These are phyloP conservation scores for Fusarium torreyae DNA, from an alignment of 2,329 filamentous ascomycete genomes.

Conservation along the genomic window DNA sequence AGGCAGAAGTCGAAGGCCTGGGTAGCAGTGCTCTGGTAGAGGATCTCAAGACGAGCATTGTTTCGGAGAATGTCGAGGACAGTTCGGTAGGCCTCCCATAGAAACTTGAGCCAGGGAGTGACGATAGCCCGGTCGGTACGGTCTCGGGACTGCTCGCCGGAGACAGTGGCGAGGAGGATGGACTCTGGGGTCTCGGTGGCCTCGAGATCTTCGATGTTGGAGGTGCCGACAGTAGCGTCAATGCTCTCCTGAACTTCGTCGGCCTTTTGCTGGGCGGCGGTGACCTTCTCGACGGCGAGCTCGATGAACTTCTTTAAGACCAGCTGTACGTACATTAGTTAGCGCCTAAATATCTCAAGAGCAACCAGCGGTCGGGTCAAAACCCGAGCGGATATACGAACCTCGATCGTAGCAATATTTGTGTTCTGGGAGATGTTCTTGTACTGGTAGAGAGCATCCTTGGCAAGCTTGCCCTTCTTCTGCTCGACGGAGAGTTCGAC, in stretches of 20 bases:
- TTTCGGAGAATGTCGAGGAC: constrained; percentile 99
- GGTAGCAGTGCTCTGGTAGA: constrained; percentile 98
- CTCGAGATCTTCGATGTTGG: constrained; percentile 94
- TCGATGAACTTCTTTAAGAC: constrained; percentile 99
- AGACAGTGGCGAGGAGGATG: constrained; percentile 96
- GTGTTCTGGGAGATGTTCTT: constrained; percentile 99
- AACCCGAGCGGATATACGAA: constrained; percentile 56
- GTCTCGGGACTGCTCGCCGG: constrained; percentile 96
- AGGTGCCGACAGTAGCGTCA: constrained; percentile 75
- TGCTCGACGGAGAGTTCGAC: constrained; percentile 97
- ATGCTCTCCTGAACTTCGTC: constrained; percentile 93
- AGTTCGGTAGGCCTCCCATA: constrained; percentile 99
- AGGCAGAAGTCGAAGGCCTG: constrained; percentile 99
- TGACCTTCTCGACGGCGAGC: constrained; percentile 95
- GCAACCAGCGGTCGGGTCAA: constrained; percentile 5
- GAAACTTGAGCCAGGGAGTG: constrained; percentile 98
- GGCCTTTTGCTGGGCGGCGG: constrained; percentile 94
- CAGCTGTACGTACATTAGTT: constrained; percentile 65
- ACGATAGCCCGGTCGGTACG: constrained; percentile 98
- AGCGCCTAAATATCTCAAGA: constrained; percentile 33
- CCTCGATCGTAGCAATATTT: constrained; percentile 97
- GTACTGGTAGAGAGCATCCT: constrained; percentile 99
- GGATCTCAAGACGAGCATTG: constrained; percentile 96
- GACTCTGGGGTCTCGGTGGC: constrained; percentile 98
- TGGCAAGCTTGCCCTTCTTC: constrained; percentile 97